phyloP scores from a whole-genome alignment of 2,329 filamentous ascomycete genomes.

The Verticillium tricorpus region DNA sequence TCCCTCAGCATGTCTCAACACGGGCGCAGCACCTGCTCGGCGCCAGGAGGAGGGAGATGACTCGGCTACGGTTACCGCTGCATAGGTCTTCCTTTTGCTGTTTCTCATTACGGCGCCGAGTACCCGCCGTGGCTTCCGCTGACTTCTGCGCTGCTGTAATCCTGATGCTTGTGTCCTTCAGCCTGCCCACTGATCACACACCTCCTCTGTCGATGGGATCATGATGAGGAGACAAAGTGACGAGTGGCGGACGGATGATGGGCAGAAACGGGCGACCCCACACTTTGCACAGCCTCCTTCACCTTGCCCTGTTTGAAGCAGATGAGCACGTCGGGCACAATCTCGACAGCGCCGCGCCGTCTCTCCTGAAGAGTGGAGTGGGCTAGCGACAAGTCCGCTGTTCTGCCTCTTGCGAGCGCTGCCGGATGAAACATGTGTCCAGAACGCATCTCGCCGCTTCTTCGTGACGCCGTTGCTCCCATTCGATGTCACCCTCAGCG shows the following conservation, averaged over 20 bases:
- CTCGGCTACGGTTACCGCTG: not conserved
- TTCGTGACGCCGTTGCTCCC: not conserved
- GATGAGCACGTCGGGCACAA: conserved; percentile 1
- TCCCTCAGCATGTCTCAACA: not conserved
- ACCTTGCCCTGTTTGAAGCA: conserved; percentile 4
- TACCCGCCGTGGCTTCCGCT: not conserved
- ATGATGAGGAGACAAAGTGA: not conserved
- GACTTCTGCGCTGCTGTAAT: not conserved
- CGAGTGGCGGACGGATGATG: not conserved
- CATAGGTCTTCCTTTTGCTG: not conserved
- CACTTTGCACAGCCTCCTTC: conserved; percentile 7
- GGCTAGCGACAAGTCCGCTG: not conserved
- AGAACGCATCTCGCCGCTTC: not conserved
- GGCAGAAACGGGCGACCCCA: conserved; percentile 1
- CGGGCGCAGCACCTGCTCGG: not conserved
- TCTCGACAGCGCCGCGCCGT: not conserved
- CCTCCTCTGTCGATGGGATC: not conserved
- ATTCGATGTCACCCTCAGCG: not conserved
- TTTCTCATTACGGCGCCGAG: not conserved
- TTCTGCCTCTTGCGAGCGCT: not conserved
- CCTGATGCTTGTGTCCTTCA: not conserved
- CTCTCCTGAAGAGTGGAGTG: not conserved
- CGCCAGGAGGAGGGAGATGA: not conserved
- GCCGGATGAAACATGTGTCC: conserved; percentile 22
- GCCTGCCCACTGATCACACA: not conserved